phyloP scores from a whole-genome alignment of 768 basidiomycete genomes.

The Lentinula lateritia region DNA sequence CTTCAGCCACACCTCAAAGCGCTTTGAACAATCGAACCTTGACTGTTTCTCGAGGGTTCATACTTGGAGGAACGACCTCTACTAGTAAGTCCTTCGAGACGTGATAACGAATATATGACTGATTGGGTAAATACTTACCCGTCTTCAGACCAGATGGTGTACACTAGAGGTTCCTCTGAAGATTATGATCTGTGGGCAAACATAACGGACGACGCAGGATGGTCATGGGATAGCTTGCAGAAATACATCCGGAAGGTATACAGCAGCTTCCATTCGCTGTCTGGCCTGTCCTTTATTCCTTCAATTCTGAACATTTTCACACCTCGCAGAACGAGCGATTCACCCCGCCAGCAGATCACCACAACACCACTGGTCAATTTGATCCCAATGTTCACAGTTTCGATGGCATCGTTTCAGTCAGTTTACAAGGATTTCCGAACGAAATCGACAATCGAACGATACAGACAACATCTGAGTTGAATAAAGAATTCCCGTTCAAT shows the following conservation, averaged over 20 bases:
- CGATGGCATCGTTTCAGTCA: constrained; percentile 19
- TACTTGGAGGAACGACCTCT: constrained; percentile 27
- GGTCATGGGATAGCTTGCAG: constrained; percentile 22
- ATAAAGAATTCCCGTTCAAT: constrained; percentile 24
- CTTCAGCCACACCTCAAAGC: constrained; percentile 14
- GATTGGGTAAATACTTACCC: neutral
- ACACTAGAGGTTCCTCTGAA: constrained; percentile 20
- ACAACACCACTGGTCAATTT: constrained; percentile 22
- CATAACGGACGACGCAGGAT: constrained; percentile 20
- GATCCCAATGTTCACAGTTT: constrained; percentile 21
- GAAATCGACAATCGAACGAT: constrained; percentile 17
- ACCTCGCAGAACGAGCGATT: constrained; percentile 21
- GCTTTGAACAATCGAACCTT: constrained; percentile 17
- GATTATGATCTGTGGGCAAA: constrained; percentile 20
- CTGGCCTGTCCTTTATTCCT: neutral
- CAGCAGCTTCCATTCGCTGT: neutral
- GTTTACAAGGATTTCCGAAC: constrained; percentile 16
- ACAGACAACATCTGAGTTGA: constrained; percentile 15
- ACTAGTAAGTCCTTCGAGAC: constrained; percentile 18
- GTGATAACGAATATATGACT: neutral
- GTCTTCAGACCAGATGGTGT: constrained; percentile 17
- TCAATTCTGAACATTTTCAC: neutral
- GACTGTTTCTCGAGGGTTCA: constrained; percentile 20
- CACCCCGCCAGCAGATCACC: constrained; percentile 19
- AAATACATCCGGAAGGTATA: constrained; percentile 20